Evolutionary conservation across 2,329 filamentous ascomycete species (phyloP).

Genomic region (Aspergillus hortae): DNA sequence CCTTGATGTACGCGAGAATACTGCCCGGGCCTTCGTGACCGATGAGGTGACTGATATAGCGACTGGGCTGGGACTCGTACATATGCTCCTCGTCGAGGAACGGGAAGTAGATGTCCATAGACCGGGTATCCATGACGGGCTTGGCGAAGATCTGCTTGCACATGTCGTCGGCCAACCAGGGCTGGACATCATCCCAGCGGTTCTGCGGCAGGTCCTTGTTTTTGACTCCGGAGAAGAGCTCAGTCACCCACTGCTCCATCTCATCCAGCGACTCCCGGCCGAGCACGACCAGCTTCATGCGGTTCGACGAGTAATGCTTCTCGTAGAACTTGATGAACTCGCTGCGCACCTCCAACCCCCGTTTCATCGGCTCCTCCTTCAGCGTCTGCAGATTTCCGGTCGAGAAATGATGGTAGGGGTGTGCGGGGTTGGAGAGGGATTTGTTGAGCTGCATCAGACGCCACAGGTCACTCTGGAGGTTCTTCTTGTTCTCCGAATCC

Average conservation of each 20-base stretch:
- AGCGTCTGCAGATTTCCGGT: conserved; percentile 85
- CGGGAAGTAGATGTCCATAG: conserved; percentile 76
- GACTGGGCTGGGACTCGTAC: conserved; percentile 75
- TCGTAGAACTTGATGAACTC: conserved; percentile 92
- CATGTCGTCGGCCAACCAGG: conserved; percentile 59
- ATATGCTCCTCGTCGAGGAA: conserved; percentile 79
- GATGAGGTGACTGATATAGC: conserved; percentile 84
- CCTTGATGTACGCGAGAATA: conserved; percentile 84
- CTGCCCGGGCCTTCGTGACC: conserved; percentile 92
- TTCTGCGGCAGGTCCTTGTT: conserved; percentile 75
- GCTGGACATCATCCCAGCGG: conserved; percentile 62
- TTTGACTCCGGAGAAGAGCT: conserved; percentile 75
- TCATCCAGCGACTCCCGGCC: conserved; percentile 79
- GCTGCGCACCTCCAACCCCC: conserved; percentile 78
- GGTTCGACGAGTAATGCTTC: conserved; percentile 86
- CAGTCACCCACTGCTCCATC: conserved; percentile 76
- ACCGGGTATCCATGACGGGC: conserved; percentile 83
- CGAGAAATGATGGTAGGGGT: conserved; percentile 88
- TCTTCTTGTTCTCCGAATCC: conserved; percentile 97
- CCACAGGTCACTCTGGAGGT: conserved; percentile 87
- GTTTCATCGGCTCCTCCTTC: conserved; percentile 73
- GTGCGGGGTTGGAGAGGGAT: conserved; percentile 78
- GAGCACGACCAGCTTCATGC: conserved; percentile 86
- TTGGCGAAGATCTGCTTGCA: conserved; percentile 77
- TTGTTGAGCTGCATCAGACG: conserved; percentile 84